Percentiles rank a stretch among this genome's conserved stretches.
These are phyloP conservation scores for Buddleja alternifolia DNA, from an alignment of 257 asterid species.

Conservation along the genomic window DNA sequence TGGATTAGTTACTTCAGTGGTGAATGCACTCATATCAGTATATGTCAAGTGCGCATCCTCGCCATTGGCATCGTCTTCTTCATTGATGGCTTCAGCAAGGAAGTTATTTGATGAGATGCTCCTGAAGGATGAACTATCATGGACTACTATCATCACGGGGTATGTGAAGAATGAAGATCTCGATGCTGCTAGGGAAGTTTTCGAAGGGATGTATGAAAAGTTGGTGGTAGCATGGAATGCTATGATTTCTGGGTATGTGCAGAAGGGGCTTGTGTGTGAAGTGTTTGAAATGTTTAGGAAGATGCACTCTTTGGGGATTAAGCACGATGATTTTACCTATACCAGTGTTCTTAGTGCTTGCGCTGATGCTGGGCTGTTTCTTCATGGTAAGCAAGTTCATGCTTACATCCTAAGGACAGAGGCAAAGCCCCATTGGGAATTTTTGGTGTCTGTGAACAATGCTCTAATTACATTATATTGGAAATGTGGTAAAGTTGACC, in stretches of 20 bases:
- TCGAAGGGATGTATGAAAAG: slow-evolving; percentile 65
- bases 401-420: slow-evolving; percentile 58
- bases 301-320: slow-evolving; percentile 55
- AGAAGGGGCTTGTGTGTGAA: slow-evolving; percentile 52
- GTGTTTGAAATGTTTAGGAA: slow-evolving; percentile 60
- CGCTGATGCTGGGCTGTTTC: slow-evolving; percentile 59
- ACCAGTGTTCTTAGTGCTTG: slow-evolving; percentile 64
- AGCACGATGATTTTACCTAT: slow-evolving; percentile 62
- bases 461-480: slow-evolving; percentile 66
- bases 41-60: slow-evolving; percentile 72
- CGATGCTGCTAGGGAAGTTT: slow-evolving; percentile 59
- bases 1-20: slow-evolving; percentile 49
- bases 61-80: slow-evolving; percentile 42
- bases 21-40: slow-evolving; percentile 61
- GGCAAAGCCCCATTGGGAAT: slow-evolving; percentile 38
- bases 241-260: slow-evolving; percentile 76
- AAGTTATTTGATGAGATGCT: slow-evolving; percentile 57
- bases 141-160: slow-evolving; percentile 79
- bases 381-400: slow-evolving; percentile 69
- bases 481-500: slow-evolving; percentile 59
- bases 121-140: slow-evolving; percentile 57
- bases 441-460: slow-evolving; percentile 57
- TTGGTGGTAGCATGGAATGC: slow-evolving; percentile 78
- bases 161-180: slow-evolving; percentile 64
- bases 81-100: slow-evolving; percentile 55